These are phyloP conservation scores for Diaporthe vexans DNA, from an alignment of 2,329 filamentous ascomycete species.

Conservation along the genomic window DNA sequence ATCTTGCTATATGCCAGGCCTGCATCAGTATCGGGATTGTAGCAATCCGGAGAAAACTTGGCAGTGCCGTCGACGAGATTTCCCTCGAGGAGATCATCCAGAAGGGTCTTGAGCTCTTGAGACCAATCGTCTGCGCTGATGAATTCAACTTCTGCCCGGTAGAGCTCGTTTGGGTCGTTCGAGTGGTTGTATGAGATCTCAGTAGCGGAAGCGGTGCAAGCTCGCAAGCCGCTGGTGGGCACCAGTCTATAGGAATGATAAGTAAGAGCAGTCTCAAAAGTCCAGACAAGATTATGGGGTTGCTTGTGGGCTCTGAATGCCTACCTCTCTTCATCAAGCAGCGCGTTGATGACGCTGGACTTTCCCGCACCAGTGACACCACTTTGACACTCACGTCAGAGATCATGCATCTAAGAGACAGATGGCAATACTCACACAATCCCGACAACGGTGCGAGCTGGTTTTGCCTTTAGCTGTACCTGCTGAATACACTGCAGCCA, in stretches of 20 bases:
- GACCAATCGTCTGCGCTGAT: slow-evolving; percentile 66
- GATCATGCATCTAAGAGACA: not conserved
- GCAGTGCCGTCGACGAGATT: slow-evolving; percentile 49
- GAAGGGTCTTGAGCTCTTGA: slow-evolving; percentile 63
- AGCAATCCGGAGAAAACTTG: slow-evolving; percentile 50
- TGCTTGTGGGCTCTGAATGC: too few species aligned
- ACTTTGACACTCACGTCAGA: not conserved
- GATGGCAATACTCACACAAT: slow-evolving; percentile 56
- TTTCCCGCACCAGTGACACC: slow-evolving; percentile 75
- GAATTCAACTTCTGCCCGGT: slow-evolving; percentile 71
- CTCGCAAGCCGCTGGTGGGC: slow-evolving; percentile 66
- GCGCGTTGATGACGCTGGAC: slow-evolving; percentile 72
- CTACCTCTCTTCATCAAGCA: slow-evolving; percentile 70
- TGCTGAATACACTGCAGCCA: slow-evolving; percentile 53
- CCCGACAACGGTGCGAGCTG: slow-evolving; percentile 63
- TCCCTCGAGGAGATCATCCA: slow-evolving; percentile 57
- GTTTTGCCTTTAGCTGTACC: slow-evolving; percentile 54
- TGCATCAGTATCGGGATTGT: slow-evolving; percentile 48
- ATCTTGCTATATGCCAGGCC: slow-evolving; percentile 65
- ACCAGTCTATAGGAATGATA: slow-evolving; percentile 49
- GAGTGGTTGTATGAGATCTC: slow-evolving; percentile 70
- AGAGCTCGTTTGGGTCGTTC: slow-evolving; percentile 53
- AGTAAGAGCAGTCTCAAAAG: slow-evolving; percentile 44
- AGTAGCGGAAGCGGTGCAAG: slow-evolving; percentile 73
- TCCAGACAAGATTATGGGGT: not conserved